Percentiles rank a stretch among this genome's conserved stretches.
phyloP scores from a whole-genome alignment of 139 green algal species.

The Edaphochlamys debaryana region DNA sequence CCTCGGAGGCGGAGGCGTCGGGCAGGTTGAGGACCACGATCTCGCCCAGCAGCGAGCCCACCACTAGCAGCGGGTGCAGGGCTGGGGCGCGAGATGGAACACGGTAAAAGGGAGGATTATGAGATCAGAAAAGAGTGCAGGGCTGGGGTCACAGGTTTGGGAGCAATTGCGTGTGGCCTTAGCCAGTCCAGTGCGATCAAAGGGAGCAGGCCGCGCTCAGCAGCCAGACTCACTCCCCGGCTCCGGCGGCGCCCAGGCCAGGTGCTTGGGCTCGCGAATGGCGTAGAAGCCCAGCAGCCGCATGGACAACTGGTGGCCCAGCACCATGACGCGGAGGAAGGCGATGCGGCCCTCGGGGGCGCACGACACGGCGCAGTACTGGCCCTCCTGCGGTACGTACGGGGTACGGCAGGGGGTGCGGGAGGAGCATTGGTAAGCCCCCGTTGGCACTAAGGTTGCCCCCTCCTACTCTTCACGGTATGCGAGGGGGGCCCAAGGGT shows the following conservation, averaged over 20 bases:
- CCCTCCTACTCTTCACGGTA: no score
- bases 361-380: slow-evolving; percentile 17
- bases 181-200: no score
- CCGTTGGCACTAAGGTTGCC: no score
- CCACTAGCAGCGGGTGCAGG: slow-evolving; percentile 36
- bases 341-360: slow-evolving; percentile 1
- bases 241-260: slow-evolving; percentile 46
- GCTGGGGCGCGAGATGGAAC: no score
- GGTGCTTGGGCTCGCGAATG: slow-evolving; percentile 30
- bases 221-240: not conserved
- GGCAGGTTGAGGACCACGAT: slow-evolving; percentile 34
- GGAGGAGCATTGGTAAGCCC: no score
- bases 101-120: no score
- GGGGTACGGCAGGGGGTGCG: no score
- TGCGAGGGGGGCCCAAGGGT: no score
- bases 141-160: no score
- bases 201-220: no score
- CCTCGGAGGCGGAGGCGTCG: not conserved
- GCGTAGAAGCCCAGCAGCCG: slow-evolving; percentile 53
- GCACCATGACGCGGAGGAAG: slow-evolving; percentile 33
- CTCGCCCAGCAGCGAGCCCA: slow-evolving; percentile 28
- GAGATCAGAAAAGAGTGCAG: no score
- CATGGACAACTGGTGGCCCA: slow-evolving; percentile 27
- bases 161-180: no score
- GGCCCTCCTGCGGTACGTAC: not conserved